Evolutionary conservation across 2,329 filamentous ascomycete genomes (phyloP), one percentile per base, ranked within the genome.

Genomic region (Stemphylium lycopersici): DNA sequence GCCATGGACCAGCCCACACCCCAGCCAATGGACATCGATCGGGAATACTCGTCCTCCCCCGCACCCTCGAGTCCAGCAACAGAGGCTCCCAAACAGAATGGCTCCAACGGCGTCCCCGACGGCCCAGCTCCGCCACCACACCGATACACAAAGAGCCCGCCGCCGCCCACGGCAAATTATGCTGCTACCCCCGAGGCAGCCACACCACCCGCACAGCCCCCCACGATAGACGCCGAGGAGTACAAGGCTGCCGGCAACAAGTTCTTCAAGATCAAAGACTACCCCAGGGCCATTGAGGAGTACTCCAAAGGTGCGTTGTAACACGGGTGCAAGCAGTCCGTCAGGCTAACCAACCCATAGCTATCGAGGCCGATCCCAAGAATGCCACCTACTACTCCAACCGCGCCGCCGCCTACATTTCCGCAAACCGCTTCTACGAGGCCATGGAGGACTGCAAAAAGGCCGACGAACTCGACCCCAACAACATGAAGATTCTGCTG

Each of bases 181-280:
- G 70, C 76, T 52, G 70, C 76, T 61, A 59, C 76, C 67, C 66
- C 72, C 15, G 68, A 73, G 55, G 69, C 67, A 16, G 67, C 71
- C 18, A 74, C 78, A 3, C 74, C 75, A 51, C 72, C 78, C 11
- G 71, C 70, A 13, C 71, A 75, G 53, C 70, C 74, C 41, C 74
- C 75, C n/a, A 77, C 79, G 37, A 90, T 93, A 48, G 91, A 97
- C 72, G 91, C 93, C 22, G 95, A 99, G 78, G 83, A 87, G 11
- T 96, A 89, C 84, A 99, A 99, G 82, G 86, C 90, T 66, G 86
- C 90, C 2, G 95, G 95, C 55, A 99, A 99, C 80, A 95, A 95
- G 71, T 93, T 91, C 72, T 99, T 97, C 84, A 98, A 97, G 81
- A 90, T 93, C 61, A 91, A 89, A 73, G 90, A 97, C 70, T 99